Evolutionary conservation across 2,329 filamentous ascomycete species (phyloP).

Genomic region (Trichocomaceae sp.): DNA sequence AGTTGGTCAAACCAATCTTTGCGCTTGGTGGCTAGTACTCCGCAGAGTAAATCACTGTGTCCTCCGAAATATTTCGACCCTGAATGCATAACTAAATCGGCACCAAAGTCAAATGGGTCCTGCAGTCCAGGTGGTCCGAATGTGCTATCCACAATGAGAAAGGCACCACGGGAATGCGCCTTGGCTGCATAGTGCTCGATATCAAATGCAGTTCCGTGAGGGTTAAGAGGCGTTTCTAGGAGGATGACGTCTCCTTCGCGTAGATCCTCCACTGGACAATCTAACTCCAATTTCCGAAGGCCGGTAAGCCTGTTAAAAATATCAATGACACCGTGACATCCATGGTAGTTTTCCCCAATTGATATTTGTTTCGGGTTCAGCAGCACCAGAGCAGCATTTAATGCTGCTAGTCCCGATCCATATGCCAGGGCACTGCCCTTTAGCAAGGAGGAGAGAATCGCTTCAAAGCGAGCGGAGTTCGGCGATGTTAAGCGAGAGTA

Average conservation of each 20-base stretch:
- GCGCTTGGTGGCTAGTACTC: constrained; percentile 63
- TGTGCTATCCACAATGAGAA: constrained; percentile 78
- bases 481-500: constrained; percentile 78
- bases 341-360: constrained; percentile 84
- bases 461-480: constrained; percentile 77
- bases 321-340: constrained; percentile 76
- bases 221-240: constrained; percentile 90
- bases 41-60: constrained; percentile 88
- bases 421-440: constrained; percentile 64
- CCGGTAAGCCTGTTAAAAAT: constrained; percentile 70
- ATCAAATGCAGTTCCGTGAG: constrained; percentile 71
- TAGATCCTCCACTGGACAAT: constrained; percentile 60
- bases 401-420: constrained; percentile 75
- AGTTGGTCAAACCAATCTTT: constrained; percentile 57
- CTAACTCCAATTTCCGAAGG: constrained; percentile 64
- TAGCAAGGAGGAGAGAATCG: constrained; percentile 70
- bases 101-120: constrained; percentile 75
- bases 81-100: constrained; percentile 83
- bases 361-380: constrained; percentile 77
- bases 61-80: constrained; percentile 96
- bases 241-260: constrained; percentile 77
- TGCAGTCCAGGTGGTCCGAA: constrained; percentile 87
- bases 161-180: constrained; percentile 66
- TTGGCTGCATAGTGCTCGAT: constrained; percentile 64
- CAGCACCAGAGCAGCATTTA: constrained; percentile 79